These are phyloP conservation scores for Vitis rotundifolia DNA, from an alignment of 164 flowering plant species.

Conservation along the genomic window DNA sequence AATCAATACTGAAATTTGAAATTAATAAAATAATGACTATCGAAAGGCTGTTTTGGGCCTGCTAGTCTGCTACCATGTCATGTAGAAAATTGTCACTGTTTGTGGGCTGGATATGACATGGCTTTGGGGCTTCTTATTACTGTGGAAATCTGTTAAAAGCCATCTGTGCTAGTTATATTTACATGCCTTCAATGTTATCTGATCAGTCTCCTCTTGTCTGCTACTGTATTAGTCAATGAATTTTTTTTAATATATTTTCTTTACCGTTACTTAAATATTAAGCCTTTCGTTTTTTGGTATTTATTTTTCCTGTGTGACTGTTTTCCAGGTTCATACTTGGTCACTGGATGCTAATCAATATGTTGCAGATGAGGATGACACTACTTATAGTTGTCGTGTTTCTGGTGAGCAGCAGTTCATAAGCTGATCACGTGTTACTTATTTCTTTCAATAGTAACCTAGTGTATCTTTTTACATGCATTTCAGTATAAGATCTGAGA, in stretches of 20 bases:
- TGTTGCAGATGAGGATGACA: slow-evolving; percentile 95
- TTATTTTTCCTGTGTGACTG: not conserved
- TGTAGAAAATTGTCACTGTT: not conserved
- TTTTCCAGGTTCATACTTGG: slow-evolving; percentile 73
- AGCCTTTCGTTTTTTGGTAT: not conserved
- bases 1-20: not conserved
- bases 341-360: slow-evolving; percentile 84
- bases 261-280: not conserved
- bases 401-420: slow-evolving; percentile 62
- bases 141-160: too few relatives aligned
- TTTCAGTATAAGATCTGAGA: too few relatives aligned
- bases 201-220: not conserved
- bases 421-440: not conserved
- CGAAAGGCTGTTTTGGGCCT: not conserved
- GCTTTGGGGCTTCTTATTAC: too few relatives aligned
- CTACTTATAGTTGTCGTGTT: slow-evolving; percentile 77
- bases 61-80: not conserved
- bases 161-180: too few relatives aligned
- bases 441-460: not conserved
- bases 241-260: not conserved
- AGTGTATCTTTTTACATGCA: too few relatives aligned
- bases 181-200: not conserved
- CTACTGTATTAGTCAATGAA: not conserved
- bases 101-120: too few relatives aligned
- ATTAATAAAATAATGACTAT: not conserved